Evolutionary conservation across 179 eudicot species (phyloP), one percentile per base, ranked within the genome.

Genomic region (Silene noctiflora): DNA sequence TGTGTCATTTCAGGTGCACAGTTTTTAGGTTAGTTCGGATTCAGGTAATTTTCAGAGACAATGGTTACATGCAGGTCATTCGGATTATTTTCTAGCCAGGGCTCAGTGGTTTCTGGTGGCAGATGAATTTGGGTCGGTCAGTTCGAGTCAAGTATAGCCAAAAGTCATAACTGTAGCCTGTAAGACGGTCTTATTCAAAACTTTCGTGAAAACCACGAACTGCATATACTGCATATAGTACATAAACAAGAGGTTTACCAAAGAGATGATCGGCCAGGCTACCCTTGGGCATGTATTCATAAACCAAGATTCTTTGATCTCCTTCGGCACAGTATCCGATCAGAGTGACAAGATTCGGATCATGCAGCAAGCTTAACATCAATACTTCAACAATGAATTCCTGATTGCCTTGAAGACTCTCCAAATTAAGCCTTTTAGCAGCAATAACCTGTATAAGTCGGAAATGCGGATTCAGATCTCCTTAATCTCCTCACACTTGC

Each of bases 331-430:
- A 94, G 78, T 91, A 91, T 21, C 98, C 98, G 61, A 82, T 81
- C 84, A 94, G 80, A 24, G 85, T 90, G 72, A 94, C 98, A 33
- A 94, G 96, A 76, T 94, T 90, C 0, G 87, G 86, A 77, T 94
- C 96, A 82, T 90, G 97, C 75, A 94, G 69, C 71, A 91, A 81
- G 78, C 97, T 94, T 65, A 91, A 69, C 95, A 94, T 88, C 58
- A 91, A 82, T 77, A 94, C 94, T 83, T 94, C 98, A 53, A 94
- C 89, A 14, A 91, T 89, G 77, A 93, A 93, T 76, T 93, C 98
- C 83, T 89, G 92, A 79, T 91, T 90, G 59, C 97, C 98, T 76
- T 93, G 98, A 74, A 83, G 88, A 20, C 97, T 89, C 70, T 90
- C 88, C 66, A 84, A 85, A 82, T 88, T 89, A 20, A 94, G 91